phyloP scores from a whole-genome alignment of 495 filamentous ascomycete species.

The Thermothielavioides terrestris region DNA sequence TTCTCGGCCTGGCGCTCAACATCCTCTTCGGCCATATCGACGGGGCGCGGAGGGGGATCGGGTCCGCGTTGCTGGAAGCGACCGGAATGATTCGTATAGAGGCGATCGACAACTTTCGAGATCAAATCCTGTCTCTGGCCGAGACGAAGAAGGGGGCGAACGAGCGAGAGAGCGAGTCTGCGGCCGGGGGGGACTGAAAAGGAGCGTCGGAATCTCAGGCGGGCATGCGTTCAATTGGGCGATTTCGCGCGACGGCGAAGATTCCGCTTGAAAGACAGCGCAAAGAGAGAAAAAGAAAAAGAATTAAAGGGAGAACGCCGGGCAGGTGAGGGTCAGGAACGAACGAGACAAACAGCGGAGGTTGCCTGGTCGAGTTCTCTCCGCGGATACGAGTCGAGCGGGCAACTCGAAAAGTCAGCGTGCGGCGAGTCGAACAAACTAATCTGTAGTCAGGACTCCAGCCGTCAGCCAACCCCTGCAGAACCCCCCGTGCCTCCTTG shows the following conservation, averaged over 20 bases:
- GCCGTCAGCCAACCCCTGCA: too few species aligned
- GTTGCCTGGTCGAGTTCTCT: not conserved
- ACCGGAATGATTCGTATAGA: too few species aligned
- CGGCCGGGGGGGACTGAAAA: not conserved
- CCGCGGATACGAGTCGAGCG: too few species aligned
- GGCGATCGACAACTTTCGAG: not conserved
- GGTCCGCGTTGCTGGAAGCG: not conserved
- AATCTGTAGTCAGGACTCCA: too few species aligned
- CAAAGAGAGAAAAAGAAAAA: not conserved
- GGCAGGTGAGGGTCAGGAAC: not conserved
- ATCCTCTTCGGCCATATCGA: conserved; percentile 17
- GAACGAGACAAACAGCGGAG: not conserved
- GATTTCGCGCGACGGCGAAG: not conserved
- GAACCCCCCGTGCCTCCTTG: too few species aligned
- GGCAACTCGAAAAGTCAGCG: too few species aligned
- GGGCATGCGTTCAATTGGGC: not conserved
- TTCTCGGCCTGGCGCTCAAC: conserved; percentile 18
- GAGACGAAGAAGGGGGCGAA: not conserved
- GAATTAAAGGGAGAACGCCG: not conserved
- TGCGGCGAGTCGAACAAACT: too few species aligned
- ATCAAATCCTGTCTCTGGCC: not conserved
- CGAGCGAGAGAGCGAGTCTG: not conserved
- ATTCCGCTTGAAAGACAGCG: too few species aligned
- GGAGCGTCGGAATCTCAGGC: not conserved
- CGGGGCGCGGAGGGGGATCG: not conserved